Conservation (phyloP, 305 asterid species). For the Solanum aculeatissimum region DNA sequence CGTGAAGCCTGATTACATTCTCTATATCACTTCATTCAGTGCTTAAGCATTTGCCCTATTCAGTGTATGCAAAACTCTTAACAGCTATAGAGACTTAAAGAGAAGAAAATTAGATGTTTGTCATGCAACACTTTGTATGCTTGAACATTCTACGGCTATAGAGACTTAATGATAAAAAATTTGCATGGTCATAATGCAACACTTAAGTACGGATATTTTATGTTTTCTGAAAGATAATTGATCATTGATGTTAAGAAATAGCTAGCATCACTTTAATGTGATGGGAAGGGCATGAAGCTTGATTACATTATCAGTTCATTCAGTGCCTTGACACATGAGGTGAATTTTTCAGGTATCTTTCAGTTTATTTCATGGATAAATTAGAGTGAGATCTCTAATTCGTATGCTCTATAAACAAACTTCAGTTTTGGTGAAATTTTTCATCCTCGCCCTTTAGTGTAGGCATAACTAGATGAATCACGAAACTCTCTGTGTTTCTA, state of each 20-base stretch:
- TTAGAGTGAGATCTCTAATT: not conserved
- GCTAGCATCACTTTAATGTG: not conserved
- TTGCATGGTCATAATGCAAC: not conserved
- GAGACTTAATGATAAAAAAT: not conserved
- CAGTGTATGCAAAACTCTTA: not conserved
- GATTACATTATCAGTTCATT: not conserved
- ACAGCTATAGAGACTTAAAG: not conserved
- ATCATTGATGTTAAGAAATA: not conserved
- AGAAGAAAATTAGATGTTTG: not conserved
- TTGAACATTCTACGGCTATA: not conserved
- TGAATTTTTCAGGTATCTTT: not conserved
- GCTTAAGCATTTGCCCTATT: not conserved
- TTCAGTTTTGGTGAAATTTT: not conserved
- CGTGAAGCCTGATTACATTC: not conserved
- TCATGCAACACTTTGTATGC: not conserved
- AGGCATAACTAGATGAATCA: not conserved
- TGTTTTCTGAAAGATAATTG: not conserved
- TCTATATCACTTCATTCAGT: not conserved
- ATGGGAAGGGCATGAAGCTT: not conserved
- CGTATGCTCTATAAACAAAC: not conserved
- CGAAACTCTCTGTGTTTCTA: not conserved
- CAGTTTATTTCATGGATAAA: not conserved
- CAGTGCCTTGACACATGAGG: not conserved
- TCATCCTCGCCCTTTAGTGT: not conserved
- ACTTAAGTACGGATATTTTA: not conserved